Percentiles rank a stretch among this genome's conserved stretches.
These are phyloP conservation scores for Sugiyamaella boreocaroliniensis DNA, from an alignment of 805 yeast species.

Conservation along the genomic window DNA sequence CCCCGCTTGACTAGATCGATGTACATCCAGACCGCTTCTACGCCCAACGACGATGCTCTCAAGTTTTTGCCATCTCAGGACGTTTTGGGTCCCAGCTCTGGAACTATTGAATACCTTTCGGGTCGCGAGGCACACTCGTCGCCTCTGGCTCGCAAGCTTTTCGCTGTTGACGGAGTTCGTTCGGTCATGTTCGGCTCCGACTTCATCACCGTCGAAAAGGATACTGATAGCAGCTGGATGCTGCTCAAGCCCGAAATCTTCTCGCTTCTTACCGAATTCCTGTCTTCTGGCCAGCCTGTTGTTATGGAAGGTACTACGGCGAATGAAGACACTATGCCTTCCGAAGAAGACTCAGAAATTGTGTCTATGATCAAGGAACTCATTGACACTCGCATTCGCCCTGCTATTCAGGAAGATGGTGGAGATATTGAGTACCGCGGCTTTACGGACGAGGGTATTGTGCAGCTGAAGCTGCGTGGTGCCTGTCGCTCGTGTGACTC, in stretches of 20 bases:
- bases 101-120: constrained; percentile 61
- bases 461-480: constrained; percentile 82
- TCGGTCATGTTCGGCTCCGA: constrained; percentile 76
- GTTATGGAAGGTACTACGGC: constrained; percentile 34
- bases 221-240: constrained; percentile 56
- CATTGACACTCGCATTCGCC: constrained; percentile 89
- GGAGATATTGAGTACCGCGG: constrained; percentile 91
- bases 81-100: constrained; percentile 50
- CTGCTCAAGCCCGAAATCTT: constrained; percentile 60
- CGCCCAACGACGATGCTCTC: constrained; percentile 82
- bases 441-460: constrained; percentile 83
- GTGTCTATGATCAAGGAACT: constrained; percentile 86
- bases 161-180: constrained; percentile 67
- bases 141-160: constrained; percentile 69
- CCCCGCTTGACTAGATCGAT: constrained; percentile 13
- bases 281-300: constrained; percentile 46
- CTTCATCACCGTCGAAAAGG: constrained; percentile 76
- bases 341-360: constrained; percentile 70
- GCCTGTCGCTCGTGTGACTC: constrained; percentile 93
- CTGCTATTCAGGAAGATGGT: constrained; percentile 98
- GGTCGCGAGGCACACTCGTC: constrained; percentile 72
- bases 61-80: constrained; percentile 73
- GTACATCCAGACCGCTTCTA: constrained; percentile 69
- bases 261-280: constrained; percentile 40
- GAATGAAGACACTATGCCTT: constrained; percentile 38